Evolutionary conservation across 805 yeast species (phyloP), one percentile per base, ranked within the genome.

Genomic region (Schwanniomyces vanrijiae): DNA sequence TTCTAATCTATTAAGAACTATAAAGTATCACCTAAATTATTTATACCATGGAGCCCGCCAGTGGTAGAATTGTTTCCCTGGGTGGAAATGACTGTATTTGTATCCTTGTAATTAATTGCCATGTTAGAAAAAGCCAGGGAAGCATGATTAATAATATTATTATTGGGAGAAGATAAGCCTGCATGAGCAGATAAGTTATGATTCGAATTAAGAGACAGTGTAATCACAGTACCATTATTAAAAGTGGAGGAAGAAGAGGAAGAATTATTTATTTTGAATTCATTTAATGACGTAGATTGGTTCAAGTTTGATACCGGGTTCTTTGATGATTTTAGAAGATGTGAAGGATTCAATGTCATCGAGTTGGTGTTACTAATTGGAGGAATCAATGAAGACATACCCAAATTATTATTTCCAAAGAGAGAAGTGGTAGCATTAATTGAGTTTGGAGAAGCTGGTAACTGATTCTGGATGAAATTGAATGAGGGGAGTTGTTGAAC

Each of bases 401-500:
- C 29, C 24, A 37, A 25, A 18, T 42, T 35, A 26, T 31, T 37
- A 26, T 42, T 50, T 13, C 38, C 42, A 33, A 39, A 37, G 10
- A 44, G 14, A 6, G 39, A 48, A 21, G 54, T 43, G 8, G 47
- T 41, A n/a, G 47, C 34, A 37, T 42, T 50, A 29, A 22, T 35
- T 6, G 45, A 43, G 14, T 40, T 54, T 11, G 69, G 68, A 5
- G 68, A 60, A 2, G 57, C 39, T 2, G 71, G 67, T n/a, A 67
- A 49, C 35, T 59, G 64, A 52, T 62, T 65, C 45, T 66, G 72
- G 38, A 67, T 64, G n/a, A 64, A 50, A 48, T 66, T 67, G 49
- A 68, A 66, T 4, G 72, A 62, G 4, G 73, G 73, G 7, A 68
- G 48, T 49, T 64, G 71, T 39, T 66, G 71, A 45, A 46, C 55